phyloP scores from a whole-genome alignment of 2,329 filamentous ascomycete species.

The Aspergillus eucalypticola region DNA sequence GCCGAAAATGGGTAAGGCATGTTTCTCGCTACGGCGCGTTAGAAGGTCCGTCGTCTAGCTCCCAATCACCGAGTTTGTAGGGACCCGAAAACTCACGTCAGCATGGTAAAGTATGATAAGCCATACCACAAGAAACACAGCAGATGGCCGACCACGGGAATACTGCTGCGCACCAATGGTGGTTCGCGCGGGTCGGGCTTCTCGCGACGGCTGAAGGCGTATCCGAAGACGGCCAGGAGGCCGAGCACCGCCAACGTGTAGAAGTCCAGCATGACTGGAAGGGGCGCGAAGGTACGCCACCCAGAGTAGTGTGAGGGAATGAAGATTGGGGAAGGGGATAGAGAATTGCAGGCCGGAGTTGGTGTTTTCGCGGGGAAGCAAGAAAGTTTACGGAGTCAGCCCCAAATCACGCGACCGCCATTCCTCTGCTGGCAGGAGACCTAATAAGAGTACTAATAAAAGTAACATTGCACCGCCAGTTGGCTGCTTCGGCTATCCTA shows the following conservation, averaged over 20 bases:
- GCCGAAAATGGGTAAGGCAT: conserved; percentile 22
- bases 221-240: not conserved
- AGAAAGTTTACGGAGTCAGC: too few relatives aligned
- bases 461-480: too few relatives aligned
- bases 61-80: not conserved
- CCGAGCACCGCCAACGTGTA: not conserved
- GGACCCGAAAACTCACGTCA: conserved; percentile 18
- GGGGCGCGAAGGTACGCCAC: not conserved
- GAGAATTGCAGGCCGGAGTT: too few relatives aligned
- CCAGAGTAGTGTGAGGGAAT: not conserved
- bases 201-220: not conserved
- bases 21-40: conserved; percentile 14
- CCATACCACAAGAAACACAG: conserved; percentile 27
- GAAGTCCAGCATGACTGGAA: not conserved
- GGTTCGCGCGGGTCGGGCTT: conserved; percentile 28
- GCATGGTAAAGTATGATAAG: conserved; percentile 22
- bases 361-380: too few relatives aligned
- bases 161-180: conserved; percentile 17
- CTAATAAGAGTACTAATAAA: too few relatives aligned
- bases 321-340: too few relatives aligned
- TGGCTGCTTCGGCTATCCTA: too few relatives aligned
- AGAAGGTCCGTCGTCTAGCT: too few relatives aligned
- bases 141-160: conserved; percentile 33
- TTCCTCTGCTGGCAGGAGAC: too few relatives aligned
- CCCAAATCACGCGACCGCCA: too few relatives aligned